These are phyloP conservation scores for Mycena latifolia DNA, from an alignment of 768 basidiomycete species.

Conservation along the genomic window DNA sequence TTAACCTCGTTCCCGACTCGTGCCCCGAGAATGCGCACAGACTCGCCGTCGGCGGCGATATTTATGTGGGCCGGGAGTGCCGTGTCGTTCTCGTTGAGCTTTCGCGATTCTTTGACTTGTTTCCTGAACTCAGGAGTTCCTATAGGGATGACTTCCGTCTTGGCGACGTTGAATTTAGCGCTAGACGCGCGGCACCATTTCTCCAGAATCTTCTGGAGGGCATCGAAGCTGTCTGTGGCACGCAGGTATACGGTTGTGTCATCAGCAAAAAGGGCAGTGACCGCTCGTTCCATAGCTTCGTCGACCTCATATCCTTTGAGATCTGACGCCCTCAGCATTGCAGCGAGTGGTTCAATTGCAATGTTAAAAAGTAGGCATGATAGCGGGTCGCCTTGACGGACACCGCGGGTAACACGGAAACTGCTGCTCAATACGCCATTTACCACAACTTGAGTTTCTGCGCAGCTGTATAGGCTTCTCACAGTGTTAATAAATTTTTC, in stretches of 20 bases:
- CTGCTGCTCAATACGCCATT: background rate
- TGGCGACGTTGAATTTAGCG: too few species aligned
- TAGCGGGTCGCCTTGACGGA: slow-evolving; percentile 7
- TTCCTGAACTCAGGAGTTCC: background rate
- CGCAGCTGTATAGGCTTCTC: background rate
- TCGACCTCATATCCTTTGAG: background rate
- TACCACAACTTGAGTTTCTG: slow-evolving; percentile 3
- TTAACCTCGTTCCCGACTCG: background rate
- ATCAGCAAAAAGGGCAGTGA: background rate
- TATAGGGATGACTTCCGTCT: too few species aligned
- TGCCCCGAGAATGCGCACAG: slow-evolving; percentile 1
- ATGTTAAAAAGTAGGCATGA: slow-evolving; percentile 12
- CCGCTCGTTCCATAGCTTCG: background rate
- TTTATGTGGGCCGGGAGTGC: too few species aligned
- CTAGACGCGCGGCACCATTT: too few species aligned
- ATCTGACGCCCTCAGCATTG: background rate
- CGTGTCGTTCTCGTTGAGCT: background rate
- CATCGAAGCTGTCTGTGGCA: too few species aligned
- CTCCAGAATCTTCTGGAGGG: too few species aligned
- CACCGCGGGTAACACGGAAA: background rate
- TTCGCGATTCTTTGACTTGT: background rate
- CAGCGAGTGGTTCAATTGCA: slow-evolving; percentile 2
- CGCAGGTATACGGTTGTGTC: too few species aligned
- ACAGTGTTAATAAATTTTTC: background rate
- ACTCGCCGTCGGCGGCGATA: background rate